Conservation (phyloP, 768 basidiomycete species). For the Rhodotorula sphaerocarpa region DNA sequence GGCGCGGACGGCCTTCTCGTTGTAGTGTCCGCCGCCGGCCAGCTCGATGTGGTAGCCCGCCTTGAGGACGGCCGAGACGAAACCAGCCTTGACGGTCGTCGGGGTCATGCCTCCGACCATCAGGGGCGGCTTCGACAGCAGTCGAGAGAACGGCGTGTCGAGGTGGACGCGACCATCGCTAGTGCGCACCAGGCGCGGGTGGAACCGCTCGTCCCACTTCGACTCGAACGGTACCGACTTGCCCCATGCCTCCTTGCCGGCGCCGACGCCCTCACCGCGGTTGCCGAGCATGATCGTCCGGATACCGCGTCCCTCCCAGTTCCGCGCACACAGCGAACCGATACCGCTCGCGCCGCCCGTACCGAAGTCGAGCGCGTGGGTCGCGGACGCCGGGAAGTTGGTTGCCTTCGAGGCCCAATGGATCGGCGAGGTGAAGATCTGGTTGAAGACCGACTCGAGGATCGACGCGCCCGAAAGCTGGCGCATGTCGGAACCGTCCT, state of each 20-base stretch:
- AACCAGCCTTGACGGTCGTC: slow-evolving; percentile 87
- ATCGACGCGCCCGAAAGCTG: slow-evolving; percentile 55
- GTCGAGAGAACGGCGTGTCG: slow-evolving; percentile 91
- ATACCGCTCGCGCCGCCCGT: slow-evolving; percentile 90
- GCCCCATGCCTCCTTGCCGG: slow-evolving; percentile 68
- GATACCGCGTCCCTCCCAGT: slow-evolving; percentile 86
- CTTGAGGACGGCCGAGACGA: slow-evolving; percentile 82
- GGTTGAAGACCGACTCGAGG: slow-evolving; percentile 79
- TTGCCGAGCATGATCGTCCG: slow-evolving; percentile 85
- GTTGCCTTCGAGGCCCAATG: slow-evolving; percentile 81
- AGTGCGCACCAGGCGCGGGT: slow-evolving; percentile 76
- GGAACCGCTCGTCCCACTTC: slow-evolving; percentile 85
- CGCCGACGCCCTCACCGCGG: slow-evolving; percentile 65
- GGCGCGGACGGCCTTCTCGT: slow-evolving; percentile 70
- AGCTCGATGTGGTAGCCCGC: slow-evolving; percentile 96
- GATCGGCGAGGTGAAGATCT: slow-evolving; percentile 83
- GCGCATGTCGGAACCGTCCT: slow-evolving; percentile 83
- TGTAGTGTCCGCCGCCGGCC: slow-evolving; percentile 97
- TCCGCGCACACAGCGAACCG: slow-evolving; percentile 78
- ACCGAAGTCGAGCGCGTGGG: slow-evolving; percentile 93
- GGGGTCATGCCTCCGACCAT: slow-evolving; percentile 99
- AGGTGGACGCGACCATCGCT: slow-evolving; percentile 86
- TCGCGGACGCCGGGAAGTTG: slow-evolving; percentile 77
- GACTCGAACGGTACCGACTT: slow-evolving; percentile 63
- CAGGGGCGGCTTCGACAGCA: slow-evolving; percentile 91